Evolutionary conservation across 306 rosid species (phyloP), one percentile per base, ranked within the genome.

Genomic region (Ormosia semicastrata): DNA sequence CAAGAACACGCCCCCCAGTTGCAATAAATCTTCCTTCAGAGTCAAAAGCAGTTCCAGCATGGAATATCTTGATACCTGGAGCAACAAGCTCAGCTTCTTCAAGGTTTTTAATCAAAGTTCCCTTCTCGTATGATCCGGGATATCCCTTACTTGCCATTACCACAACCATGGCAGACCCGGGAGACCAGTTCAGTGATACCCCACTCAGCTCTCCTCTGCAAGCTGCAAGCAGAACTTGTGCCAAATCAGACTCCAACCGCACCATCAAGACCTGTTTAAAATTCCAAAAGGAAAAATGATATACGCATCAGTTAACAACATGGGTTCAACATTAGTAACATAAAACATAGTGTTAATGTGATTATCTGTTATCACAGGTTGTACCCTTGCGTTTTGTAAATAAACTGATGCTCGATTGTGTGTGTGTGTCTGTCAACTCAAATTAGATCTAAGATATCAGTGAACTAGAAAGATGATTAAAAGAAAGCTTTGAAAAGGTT

Each of bases 81-180:
- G 92, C 92, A 79, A 86, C 89, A 77, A 75, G 49, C 88, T 93
- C 97, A 3, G 98, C 97, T 75, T 91, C 91, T 72, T 93, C 94
- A 33, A 95, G 91, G 89, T 92, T 92, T 69, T 54, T 71, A 62
- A 95, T 93, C 74, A 92, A 76, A 39, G 97, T 89, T 79, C 98
- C 99, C 87, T 95, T 93, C 91, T 89, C 87, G n/a, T 93, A 95
- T 33, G 93, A 37, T 60, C 94, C 97, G 0, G 98, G 98, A 80
- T 95, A 95, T 41, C 99, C 99, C 4, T 90, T 89, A 88, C 97
- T 93, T 75, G 99, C 99, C 99, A 95, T 90, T 75, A 95, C 99
- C 66, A 95, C 99, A 59, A 95, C 97, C 97, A 95, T 91, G 56
- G 99, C 97, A 18, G 97, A 93, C 17, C 94, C 98, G 0, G 92